These are phyloP conservation scores for Penicillium sp. DNA, from an alignment of 2,329 filamentous ascomycete species.

Conservation along the genomic window DNA sequence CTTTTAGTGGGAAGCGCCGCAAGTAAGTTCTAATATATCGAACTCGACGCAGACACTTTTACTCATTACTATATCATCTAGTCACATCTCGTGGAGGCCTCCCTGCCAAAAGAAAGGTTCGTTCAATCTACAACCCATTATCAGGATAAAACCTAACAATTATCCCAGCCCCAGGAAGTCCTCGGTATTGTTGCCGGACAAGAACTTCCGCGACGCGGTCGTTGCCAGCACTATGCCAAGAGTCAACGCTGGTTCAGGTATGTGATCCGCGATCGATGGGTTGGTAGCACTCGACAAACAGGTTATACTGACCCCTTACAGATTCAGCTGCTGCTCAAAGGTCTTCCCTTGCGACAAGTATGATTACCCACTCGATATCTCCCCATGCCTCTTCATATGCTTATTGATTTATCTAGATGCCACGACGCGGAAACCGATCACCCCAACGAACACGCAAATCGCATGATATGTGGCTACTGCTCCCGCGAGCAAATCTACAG, in stretches of 20 bases:
- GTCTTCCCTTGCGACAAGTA: slow-evolving; percentile 60
- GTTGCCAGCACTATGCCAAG: slow-evolving; percentile 56
- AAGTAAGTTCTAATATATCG: slow-evolving; percentile 33
- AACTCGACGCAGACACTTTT: neutral
- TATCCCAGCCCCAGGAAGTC: slow-evolving; percentile 47
- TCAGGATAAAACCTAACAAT: neutral
- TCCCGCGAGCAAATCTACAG: slow-evolving; percentile 78
- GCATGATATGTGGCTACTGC: slow-evolving; percentile 80
- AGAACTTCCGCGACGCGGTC: slow-evolving; percentile 54
- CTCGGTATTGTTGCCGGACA: slow-evolving; percentile 57
- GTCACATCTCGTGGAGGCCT: slow-evolving; percentile 33
- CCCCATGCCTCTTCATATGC: neutral
- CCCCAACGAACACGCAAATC: slow-evolving; percentile 74
- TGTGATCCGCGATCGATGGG: slow-evolving; percentile 5
- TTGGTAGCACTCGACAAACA: neutral
- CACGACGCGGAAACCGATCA: slow-evolving; percentile 72
- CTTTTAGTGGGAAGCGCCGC: slow-evolving; percentile 64
- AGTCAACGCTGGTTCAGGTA: slow-evolving; percentile 58
- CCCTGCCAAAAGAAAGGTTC: slow-evolving; percentile 41
- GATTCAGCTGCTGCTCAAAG: slow-evolving; percentile 58
- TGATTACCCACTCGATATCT: slow-evolving; percentile 15
- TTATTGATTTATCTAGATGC: slow-evolving; percentile 52
- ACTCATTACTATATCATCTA: slow-evolving; percentile 14
- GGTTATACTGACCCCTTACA: slow-evolving; percentile 24
- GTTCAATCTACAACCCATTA: neutral